Conservation (phyloP, 2,329 filamentous ascomycete genomes). For the Diplodia intermedia region DNA sequence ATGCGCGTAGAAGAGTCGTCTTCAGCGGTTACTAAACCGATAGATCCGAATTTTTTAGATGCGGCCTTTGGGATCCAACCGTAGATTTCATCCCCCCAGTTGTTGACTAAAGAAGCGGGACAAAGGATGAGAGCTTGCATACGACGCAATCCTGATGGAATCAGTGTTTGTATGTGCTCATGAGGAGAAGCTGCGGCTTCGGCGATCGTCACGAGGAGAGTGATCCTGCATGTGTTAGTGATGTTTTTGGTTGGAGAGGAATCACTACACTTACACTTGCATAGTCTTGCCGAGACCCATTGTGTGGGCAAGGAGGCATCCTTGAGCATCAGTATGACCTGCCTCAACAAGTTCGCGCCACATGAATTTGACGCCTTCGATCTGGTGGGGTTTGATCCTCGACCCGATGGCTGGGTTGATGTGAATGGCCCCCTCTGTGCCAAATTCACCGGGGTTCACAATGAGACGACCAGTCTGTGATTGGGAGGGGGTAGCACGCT, state of each 20-base stretch:
- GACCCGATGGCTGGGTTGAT: constrained; percentile 68
- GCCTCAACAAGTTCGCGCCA: constrained; percentile 79
- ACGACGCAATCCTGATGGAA: constrained; percentile 69
- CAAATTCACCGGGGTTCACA: constrained; percentile 70
- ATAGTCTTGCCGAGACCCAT: constrained; percentile 95
- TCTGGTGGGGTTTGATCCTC: constrained; percentile 79
- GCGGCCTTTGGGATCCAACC: constrained; percentile 63
- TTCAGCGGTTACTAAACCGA: constrained; percentile 63
- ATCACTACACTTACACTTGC: constrained; percentile 66
- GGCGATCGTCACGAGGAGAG: constrained; percentile 76
- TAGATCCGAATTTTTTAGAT: constrained; percentile 58
- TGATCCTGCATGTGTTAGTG: constrained; percentile 59
- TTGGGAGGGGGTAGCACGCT: constrained; percentile 14
- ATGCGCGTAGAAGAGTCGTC: constrained; percentile 49
- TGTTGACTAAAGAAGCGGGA: constrained; percentile 75
- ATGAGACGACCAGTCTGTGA: constrained; percentile 52
- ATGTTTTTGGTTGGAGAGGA: not conserved
- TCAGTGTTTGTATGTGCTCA: constrained; percentile 64
- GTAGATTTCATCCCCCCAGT: constrained; percentile 81
- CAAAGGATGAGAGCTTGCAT: constrained; percentile 72
- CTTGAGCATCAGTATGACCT: constrained; percentile 65
- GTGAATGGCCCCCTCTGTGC: constrained; percentile 67
- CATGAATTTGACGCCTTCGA: constrained; percentile 82
- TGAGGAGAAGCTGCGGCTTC: constrained; percentile 69
- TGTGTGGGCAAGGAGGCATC: constrained; percentile 83